Evolutionary conservation across 73 alveolate species (phyloP).

Genomic region (Strombidium stylifer): DNA sequence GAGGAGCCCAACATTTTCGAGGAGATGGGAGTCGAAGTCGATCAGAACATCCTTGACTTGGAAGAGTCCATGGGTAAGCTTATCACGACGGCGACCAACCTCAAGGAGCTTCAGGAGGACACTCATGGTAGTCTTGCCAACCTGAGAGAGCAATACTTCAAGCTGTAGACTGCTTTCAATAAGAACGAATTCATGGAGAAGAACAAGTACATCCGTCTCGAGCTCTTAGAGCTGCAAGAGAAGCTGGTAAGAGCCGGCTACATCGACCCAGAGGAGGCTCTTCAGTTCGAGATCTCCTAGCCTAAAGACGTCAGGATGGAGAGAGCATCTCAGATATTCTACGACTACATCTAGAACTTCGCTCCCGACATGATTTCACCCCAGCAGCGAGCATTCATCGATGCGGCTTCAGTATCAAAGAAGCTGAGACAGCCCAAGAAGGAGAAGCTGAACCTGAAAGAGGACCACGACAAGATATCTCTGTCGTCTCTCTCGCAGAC

Average conservation of each 20-base stretch:
- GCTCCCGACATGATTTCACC: constrained; percentile 30
- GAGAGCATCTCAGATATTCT: constrained; percentile 11
- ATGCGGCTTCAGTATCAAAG: constrained; percentile 33
- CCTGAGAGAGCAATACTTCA: constrained; percentile 33
- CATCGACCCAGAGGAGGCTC: constrained; percentile 38
- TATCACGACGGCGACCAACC: constrained; percentile 8
- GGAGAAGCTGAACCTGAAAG: too few relatives aligned
- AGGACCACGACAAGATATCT: neutral
- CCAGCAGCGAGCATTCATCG: constrained; percentile 6
- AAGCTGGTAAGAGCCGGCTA: constrained; percentile 44
- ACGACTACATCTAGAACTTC: constrained; percentile 14
- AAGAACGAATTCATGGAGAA: constrained; percentile 31
- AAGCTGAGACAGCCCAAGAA: neutral
- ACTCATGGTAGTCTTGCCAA: constrained; percentile 21
- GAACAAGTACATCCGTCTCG: constrained; percentile 36
- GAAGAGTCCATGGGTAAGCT: constrained; percentile 28
- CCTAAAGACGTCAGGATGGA: too few relatives aligned
- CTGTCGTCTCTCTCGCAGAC: constrained; percentile 11
- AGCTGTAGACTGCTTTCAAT: constrained; percentile 20
- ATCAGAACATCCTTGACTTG: constrained; percentile 15
- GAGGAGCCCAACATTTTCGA: too few relatives aligned
- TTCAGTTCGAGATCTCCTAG: too few relatives aligned
- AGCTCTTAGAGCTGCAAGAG: constrained; percentile 48
- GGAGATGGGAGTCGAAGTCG: too few relatives aligned
- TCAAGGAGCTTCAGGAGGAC: constrained; percentile 18